These are phyloP conservation scores for Aspergillus amoenus DNA, from an alignment of 2,329 filamentous ascomycete genomes.

Conservation along the genomic window DNA sequence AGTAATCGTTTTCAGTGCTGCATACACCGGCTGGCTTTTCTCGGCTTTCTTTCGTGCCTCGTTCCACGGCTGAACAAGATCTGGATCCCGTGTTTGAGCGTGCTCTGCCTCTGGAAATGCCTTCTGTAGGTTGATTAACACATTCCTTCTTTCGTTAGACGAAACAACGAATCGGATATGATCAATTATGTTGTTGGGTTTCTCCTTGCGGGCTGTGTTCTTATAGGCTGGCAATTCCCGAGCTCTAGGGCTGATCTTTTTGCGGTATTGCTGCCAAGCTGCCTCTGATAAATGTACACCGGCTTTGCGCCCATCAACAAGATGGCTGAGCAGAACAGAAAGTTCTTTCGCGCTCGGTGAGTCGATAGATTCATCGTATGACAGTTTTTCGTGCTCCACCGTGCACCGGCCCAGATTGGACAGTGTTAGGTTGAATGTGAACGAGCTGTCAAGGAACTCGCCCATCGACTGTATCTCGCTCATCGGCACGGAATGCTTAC, in stretches of 20 bases:
- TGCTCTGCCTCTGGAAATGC: constrained; percentile 24
- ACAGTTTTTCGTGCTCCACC: constrained; percentile 48
- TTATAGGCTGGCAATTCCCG: constrained; percentile 42
- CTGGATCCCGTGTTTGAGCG: constrained; percentile 28
- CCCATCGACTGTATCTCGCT: constrained; percentile 37
- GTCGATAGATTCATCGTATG: constrained; percentile 52
- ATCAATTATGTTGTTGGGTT: constrained; percentile 44
- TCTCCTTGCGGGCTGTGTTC: constrained; percentile 20
- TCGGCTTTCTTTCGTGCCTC: constrained; percentile 23
- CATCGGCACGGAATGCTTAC: constrained; percentile 44
- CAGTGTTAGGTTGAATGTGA: constrained; percentile 48
- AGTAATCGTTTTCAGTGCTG: constrained; percentile 20
- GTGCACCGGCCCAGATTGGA: constrained; percentile 56
- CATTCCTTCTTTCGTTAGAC: constrained; percentile 25
- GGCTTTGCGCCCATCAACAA: constrained; percentile 48
- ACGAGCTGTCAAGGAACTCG: constrained; percentile 44
- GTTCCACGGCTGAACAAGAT: constrained; percentile 35
- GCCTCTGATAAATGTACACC: constrained; percentile 42
- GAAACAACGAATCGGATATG: constrained; percentile 46
- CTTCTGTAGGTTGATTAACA: constrained; percentile 32
- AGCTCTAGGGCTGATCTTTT: constrained; percentile 28
- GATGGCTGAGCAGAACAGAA: constrained; percentile 43
- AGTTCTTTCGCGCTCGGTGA: constrained; percentile 36
- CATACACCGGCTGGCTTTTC: constrained; percentile 16
- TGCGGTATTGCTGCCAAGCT: constrained; percentile 40